Evolutionary conservation across 305 asterid genomes (phyloP).

Genomic region (Salvia sclarea): DNA sequence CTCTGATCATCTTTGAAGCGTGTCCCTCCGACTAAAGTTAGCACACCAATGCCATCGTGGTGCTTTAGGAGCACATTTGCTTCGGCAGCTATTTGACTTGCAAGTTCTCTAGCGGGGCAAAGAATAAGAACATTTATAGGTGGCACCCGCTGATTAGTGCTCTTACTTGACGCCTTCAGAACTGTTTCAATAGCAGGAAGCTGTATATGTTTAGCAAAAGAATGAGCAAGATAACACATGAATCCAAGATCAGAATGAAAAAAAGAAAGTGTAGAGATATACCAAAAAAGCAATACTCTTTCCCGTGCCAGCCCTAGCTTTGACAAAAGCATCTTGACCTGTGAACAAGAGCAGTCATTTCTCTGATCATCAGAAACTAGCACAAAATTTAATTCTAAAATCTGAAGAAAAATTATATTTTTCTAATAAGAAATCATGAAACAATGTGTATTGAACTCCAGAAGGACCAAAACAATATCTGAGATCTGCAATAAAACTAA

Average conservation of each 20-base stretch:
- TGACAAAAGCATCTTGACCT: slow-evolving; percentile 89
- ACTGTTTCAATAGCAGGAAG: slow-evolving; percentile 99
- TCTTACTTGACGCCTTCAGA: slow-evolving; percentile 56
- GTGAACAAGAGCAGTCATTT: slow-evolving; percentile 26
- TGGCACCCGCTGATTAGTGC: slow-evolving; percentile 46
- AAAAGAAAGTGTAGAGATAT: slow-evolving; percentile 33
- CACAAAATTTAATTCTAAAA: slow-evolving; percentile 6
- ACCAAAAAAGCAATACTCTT: slow-evolving; percentile 94
- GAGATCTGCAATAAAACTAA: slow-evolving; percentile 13
- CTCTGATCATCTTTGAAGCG: slow-evolving; percentile 80
- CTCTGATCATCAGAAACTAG: slow-evolving; percentile 23
- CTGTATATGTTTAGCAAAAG: slow-evolving; percentile 74
- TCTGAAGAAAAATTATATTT: background rate
- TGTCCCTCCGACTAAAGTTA: slow-evolving; percentile 87
- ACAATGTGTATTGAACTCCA: background rate
- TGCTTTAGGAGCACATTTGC: slow-evolving; percentile 83
- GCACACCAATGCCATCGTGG: slow-evolving; percentile 84
- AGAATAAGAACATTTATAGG: slow-evolving; percentile 71
- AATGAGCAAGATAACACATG: slow-evolving; percentile 28
- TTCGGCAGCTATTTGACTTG: slow-evolving; percentile 94
- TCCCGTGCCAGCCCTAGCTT: slow-evolving; percentile 93
- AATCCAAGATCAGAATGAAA: slow-evolving; percentile 6
- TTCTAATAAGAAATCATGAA: slow-evolving; percentile 9
- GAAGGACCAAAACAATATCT: background rate
- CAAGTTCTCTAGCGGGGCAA: slow-evolving; percentile 94